A percentile compares a stretch with the other conserved stretches of the same genome.
Evolutionary conservation across 179 eudicot genomes (phyloP).

Genomic region (Sideroxylon spinosum): DNA sequence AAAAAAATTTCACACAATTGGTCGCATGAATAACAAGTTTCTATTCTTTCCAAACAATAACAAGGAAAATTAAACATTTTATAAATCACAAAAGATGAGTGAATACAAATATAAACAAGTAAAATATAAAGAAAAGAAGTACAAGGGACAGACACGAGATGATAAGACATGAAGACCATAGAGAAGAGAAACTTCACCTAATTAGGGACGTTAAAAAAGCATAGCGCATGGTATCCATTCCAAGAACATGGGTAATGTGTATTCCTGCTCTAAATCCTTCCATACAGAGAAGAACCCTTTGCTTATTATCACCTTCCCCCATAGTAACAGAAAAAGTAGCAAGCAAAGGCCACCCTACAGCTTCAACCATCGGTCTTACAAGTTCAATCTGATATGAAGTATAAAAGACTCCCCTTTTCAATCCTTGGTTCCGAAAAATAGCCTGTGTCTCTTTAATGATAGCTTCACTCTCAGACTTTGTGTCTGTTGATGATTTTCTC

Average conservation of each 20-base stretch:
- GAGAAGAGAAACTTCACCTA: conserved; percentile 46
- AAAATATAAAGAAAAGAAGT: background rate
- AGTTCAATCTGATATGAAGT: conserved; percentile 80
- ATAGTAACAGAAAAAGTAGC: conserved; percentile 93
- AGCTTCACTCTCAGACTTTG: conserved; percentile 77
- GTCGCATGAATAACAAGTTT: background rate
- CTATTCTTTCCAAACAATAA: background rate
- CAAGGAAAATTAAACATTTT: background rate
- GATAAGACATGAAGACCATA: background rate
- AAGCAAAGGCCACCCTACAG: conserved; percentile 96
- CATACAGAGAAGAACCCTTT: conserved; percentile 82
- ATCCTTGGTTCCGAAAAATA: conserved; percentile 60
- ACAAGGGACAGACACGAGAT: background rate
- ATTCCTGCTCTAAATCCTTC: conserved; percentile 95
- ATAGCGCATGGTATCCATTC: conserved; percentile 99
- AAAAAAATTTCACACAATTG: background rate
- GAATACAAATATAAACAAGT: background rate
- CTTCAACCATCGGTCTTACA: conserved; percentile 93
- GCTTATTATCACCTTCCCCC: conserved; percentile 96
- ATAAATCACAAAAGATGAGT: background rate
- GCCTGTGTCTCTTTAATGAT: conserved; percentile 80
- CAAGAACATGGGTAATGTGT: conserved; percentile 83
- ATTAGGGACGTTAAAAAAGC: conserved; percentile 86
- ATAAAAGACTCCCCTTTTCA: conserved; percentile 77
- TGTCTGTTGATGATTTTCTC: conserved; percentile 48